phyloP scores from a whole-genome alignment of 192 early-diverging fungal genomes.

The Gaertneriomyces semiglobifer region DNA sequence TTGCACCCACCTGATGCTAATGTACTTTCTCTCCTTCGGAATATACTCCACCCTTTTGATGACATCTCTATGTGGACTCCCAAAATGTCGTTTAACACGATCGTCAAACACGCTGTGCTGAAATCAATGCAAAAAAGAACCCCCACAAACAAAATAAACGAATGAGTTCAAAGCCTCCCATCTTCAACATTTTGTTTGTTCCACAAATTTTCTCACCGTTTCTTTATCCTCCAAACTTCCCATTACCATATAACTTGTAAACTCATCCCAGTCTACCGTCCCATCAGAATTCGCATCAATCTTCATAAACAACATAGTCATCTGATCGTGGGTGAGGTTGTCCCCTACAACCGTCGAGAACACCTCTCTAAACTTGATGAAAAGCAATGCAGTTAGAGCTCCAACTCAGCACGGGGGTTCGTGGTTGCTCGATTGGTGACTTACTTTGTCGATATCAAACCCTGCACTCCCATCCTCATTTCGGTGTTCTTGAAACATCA shows the following conservation, averaged over 20 bases:
- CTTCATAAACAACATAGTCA: constrained; percentile 71
- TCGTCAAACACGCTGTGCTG: constrained; percentile 54
- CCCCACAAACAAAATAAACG: constrained; percentile 8
- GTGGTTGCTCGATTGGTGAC: background rate
- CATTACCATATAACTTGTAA: constrained; percentile 64
- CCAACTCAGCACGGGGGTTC: background rate
- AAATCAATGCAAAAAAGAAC: constrained; percentile 9
- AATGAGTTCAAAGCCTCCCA: background rate
- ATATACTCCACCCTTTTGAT: constrained; percentile 57
- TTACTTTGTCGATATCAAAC: constrained; percentile 60
- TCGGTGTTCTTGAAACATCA: constrained; percentile 51
- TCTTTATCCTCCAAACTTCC: constrained; percentile 47
- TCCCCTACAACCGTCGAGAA: constrained; percentile 60
- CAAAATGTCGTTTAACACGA: constrained; percentile 42
- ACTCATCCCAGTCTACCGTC: constrained; percentile 64
- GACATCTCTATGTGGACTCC: constrained; percentile 56
- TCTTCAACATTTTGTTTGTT: background rate
- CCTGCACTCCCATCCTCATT: constrained; percentile 57
- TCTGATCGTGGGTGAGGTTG: constrained; percentile 56
- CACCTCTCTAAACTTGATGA: constrained; percentile 57
- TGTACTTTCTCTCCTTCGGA: constrained; percentile 58
- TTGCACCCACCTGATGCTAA: constrained; percentile 49
- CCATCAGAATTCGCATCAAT: constrained; percentile 68
- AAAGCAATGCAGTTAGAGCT: background rate
- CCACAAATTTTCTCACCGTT: constrained; percentile 5